Evolutionary conservation across 176 grass and related monocot genomes (phyloP).

Genomic region (Ananas comosus): DNA sequence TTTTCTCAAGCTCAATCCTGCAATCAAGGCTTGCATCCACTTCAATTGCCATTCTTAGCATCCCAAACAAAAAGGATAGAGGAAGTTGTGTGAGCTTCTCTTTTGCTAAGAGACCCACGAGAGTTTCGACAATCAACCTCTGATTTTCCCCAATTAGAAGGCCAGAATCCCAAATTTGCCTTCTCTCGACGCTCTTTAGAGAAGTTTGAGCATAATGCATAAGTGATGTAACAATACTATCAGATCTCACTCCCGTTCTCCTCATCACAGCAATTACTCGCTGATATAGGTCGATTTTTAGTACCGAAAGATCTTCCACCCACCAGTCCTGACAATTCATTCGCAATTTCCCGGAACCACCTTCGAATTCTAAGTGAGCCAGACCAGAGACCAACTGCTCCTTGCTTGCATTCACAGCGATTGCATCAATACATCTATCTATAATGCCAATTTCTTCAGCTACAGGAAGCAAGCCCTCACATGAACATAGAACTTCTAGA

Average conservation of each 20-base stretch:
- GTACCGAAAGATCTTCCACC: conserved; percentile 39
- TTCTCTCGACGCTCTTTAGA: conserved; percentile 33
- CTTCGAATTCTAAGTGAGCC: conserved; percentile 31
- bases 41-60: conserved; percentile 85
- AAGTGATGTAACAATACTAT: conserved; percentile 35
- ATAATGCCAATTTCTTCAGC: conserved; percentile 27
- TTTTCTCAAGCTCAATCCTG: conserved; percentile 73
- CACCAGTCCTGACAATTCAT: conserved; percentile 47
- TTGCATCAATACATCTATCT: conserved; percentile 37
- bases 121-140: conserved; percentile 50
- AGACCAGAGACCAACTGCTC: conserved; percentile 45
- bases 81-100: conserved; percentile 71
- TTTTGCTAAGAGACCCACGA: conserved; percentile 54
- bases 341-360: conserved; percentile 17
- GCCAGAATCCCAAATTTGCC: conserved; percentile 55
- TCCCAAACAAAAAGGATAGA: conserved; percentile 81
- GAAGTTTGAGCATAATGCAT: conserved; percentile 50
- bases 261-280: conserved; percentile 47
- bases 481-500: conserved; percentile 37
- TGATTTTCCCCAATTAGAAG: conserved; percentile 54
- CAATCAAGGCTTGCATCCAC: conserved; percentile 41
- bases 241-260: conserved; percentile 37
- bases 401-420: conserved; percentile 44
- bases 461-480: conserved; percentile 16
- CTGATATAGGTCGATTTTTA: conserved; percentile 39